Percentiles rank a stretch among this genome's conserved stretches.
These are phyloP conservation scores for Monosporozyma aerobia DNA, from an alignment of 805 yeast genomes.

Conservation along the genomic window DNA sequence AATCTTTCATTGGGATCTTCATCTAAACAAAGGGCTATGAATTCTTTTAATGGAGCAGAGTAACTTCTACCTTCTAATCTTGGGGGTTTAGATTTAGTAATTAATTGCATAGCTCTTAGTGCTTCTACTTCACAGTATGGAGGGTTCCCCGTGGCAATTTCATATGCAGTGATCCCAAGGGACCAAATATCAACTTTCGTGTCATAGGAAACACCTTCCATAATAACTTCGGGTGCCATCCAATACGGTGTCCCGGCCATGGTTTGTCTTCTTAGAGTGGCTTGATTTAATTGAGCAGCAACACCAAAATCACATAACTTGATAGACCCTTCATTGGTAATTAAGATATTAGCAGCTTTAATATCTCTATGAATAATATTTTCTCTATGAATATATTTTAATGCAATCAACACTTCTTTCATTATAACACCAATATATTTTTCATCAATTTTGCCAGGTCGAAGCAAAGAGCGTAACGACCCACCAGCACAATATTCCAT, in stretches of 20 bases:
- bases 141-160: constrained; percentile 93
- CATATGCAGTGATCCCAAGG: constrained; percentile 86
- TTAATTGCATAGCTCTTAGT: constrained; percentile 85
- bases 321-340: constrained; percentile 81
- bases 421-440: constrained; percentile 72
- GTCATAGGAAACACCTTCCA: constrained; percentile 83
- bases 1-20: constrained; percentile 88
- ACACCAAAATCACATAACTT: constrained; percentile 97
- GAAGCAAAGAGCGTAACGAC: constrained; percentile 71
- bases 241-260: constrained; percentile 96
- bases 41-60: constrained; percentile 67
- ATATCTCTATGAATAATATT: constrained; percentile 95
- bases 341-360: constrained; percentile 90
- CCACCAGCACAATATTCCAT: constrained; percentile 99
- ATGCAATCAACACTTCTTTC: constrained; percentile 70
- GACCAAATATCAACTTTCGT: constrained; percentile 97
- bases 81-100: constrained; percentile 90
- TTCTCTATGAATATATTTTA: constrained; percentile 71
- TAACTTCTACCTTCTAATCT: constrained; percentile 85
- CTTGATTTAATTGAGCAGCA: constrained; percentile 81
- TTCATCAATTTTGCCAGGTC: constrained; percentile 86
- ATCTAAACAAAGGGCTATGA: constrained; percentile 84
- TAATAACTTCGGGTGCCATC: constrained; percentile 99
- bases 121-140: constrained; percentile 96
- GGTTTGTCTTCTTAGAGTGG: constrained; percentile 73